Evolutionary conservation across 495 filamentous ascomycete species (phyloP).

Genomic region (Penicillium chermesinum): DNA sequence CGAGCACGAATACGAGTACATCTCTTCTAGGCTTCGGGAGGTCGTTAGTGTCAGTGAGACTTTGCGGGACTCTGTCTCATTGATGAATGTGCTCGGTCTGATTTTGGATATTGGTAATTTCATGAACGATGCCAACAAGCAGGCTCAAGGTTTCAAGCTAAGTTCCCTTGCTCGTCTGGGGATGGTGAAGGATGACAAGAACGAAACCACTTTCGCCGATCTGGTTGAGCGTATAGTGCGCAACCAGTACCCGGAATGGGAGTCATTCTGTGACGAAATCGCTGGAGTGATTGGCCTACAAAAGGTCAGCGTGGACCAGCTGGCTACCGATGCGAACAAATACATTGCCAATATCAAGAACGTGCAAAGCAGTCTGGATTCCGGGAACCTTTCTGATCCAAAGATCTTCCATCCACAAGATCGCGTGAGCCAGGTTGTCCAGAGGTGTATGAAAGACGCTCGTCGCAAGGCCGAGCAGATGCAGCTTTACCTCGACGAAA

Average conservation of each 20-base stretch:
- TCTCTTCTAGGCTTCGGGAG: conserved; percentile 72
- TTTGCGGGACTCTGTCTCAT: conserved; percentile 77
- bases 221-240: conserved; percentile 96
- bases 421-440: conserved; percentile 84
- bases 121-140: conserved; percentile 99
- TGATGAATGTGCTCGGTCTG: conserved; percentile 93
- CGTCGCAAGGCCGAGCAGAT: conserved; percentile 94
- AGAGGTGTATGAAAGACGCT: conserved; percentile 94
- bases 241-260: conserved; percentile 94
- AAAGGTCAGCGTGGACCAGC: conserved; percentile 92
- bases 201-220: conserved; percentile 92
- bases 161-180: conserved; percentile 88
- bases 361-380: conserved; percentile 84
- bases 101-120: conserved; percentile 98
- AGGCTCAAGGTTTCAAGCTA: conserved; percentile 95
- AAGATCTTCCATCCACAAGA: conserved; percentile 98
- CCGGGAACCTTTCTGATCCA: conserved; percentile 89
- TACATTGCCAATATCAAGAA: conserved; percentile 95
- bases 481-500: conserved; percentile 88
- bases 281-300: conserved; percentile 73
- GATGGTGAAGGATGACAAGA: conserved; percentile 99
- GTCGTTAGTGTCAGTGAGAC: conserved; percentile 84
- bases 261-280: conserved; percentile 82
- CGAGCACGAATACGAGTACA: conserved; percentile 87
- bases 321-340: conserved; percentile 80